Evolutionary conservation across 75 land plant species (phyloP).

Genomic region (Sequoiadendron giganteum): DNA sequence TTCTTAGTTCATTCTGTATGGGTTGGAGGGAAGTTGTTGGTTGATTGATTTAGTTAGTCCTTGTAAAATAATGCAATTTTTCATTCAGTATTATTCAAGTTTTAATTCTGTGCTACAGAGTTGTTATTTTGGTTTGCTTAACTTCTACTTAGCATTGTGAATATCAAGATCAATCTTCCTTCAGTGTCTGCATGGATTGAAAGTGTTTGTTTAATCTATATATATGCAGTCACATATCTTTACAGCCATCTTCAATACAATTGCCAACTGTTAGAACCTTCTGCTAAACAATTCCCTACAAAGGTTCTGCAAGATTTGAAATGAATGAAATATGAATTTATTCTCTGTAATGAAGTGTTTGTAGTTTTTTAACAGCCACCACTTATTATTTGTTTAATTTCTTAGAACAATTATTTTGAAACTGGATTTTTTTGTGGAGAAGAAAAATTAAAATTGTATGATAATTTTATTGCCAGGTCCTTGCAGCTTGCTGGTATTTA

Average conservation of each 20-base stretch:
- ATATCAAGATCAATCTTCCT: neutral
- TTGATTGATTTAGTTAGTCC: neutral
- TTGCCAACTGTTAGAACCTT: neutral
- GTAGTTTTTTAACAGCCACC: neutral
- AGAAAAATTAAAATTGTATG: neutral
- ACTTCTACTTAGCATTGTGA: neutral
- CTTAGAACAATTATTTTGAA: neutral
- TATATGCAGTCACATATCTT: neutral
- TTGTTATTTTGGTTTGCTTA: neutral
- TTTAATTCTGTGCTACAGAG: neutral
- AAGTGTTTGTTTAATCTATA: neutral
- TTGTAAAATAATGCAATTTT: neutral
- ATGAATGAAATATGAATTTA: neutral
- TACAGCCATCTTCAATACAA: neutral
- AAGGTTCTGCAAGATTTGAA: neutral
- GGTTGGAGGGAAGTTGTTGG: neutral
- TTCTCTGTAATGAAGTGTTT: neutral
- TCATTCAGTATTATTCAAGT: neutral
- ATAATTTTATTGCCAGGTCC: slow-evolving; percentile 18
- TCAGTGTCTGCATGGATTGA: neutral
- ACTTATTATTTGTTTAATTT: neutral
- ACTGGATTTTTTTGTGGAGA: neutral
- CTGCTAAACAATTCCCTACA: neutral
- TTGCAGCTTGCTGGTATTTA: slow-evolving; percentile 76
- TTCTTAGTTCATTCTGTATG: too few species aligned